Evolutionary conservation across 805 yeast species (phyloP).

Genomic region (Wickerhamomyces canadensis): DNA sequence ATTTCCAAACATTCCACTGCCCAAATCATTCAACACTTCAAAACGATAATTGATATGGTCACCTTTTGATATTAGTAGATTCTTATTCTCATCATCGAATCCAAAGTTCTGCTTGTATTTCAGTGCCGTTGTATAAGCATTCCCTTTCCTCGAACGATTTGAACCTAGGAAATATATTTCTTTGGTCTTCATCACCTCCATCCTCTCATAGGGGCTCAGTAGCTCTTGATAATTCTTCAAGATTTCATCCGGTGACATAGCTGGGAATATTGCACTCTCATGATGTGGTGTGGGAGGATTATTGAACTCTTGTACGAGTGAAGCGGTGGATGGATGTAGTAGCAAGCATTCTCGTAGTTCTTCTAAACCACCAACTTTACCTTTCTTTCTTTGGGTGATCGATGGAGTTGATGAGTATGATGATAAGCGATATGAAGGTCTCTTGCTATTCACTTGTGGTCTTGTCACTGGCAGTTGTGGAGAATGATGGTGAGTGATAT

Average conservation of each 20-base stretch:
- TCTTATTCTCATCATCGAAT: slow-evolving; percentile 65
- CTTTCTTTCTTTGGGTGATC: not conserved
- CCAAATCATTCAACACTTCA: slow-evolving; percentile 53
- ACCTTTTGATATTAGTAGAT: slow-evolving; percentile 46
- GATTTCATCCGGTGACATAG: not conserved
- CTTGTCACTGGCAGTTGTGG: not conserved
- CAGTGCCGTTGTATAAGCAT: slow-evolving; percentile 2
- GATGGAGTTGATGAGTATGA: not conserved
- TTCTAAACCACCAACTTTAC: not conserved
- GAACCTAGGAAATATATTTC: slow-evolving; percentile 49
- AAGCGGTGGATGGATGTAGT: not conserved
- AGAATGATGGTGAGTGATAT: slow-evolving; percentile 1
- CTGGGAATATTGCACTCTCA: not conserved
- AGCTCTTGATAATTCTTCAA: not conserved
- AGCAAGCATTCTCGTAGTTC: not conserved
- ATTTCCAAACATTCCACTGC: slow-evolving; percentile 80
- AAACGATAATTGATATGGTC: slow-evolving; percentile 79
- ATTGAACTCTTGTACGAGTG: not conserved
- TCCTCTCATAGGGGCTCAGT: slow-evolving; percentile 52
- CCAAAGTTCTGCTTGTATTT: slow-evolving; percentile 35
- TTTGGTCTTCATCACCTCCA: slow-evolving; percentile 48
- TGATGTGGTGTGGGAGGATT: slow-evolving; percentile 1
- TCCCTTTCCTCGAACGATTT: slow-evolving; percentile 5
- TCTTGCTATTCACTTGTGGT: not conserved
- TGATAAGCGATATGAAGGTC: not conserved